These are phyloP conservation scores for Senna tora DNA, from an alignment of 306 rosid genomes.

Conservation along the genomic window DNA sequence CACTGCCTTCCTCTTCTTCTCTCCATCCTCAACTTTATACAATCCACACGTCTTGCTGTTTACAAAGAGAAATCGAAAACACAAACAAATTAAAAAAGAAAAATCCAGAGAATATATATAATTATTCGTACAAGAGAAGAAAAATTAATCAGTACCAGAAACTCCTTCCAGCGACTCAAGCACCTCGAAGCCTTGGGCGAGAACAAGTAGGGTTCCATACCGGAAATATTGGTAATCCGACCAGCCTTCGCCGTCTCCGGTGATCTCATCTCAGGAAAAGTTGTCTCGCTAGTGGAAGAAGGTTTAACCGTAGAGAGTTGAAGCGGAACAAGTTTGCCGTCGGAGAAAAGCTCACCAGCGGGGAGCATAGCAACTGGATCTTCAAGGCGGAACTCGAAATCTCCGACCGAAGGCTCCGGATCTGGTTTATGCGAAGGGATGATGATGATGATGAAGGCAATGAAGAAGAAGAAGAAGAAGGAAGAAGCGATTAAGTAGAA, in stretches of 20 bases:
- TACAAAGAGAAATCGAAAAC: too few relatives aligned
- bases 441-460: too few relatives aligned
- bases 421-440: conserved; percentile 44
- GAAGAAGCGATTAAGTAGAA: too few relatives aligned
- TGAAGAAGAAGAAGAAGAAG: too few relatives aligned
- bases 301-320: conserved; percentile 52
- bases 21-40: too few relatives aligned
- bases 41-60: too few relatives aligned
- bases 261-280: conserved; percentile 30
- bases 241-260: conserved; percentile 41
- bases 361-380: conserved; percentile 87
- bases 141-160: too few relatives aligned
- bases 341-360: conserved; percentile 88
- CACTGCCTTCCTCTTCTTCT: too few relatives aligned
- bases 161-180: conserved; percentile 90
- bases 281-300: conserved; percentile 27
- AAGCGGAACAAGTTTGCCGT: conserved; percentile 87
- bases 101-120: too few relatives aligned
- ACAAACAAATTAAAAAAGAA: too few relatives aligned
- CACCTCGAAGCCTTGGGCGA: conserved; percentile 99
- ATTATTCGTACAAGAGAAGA: too few relatives aligned
- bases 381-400: conserved; percentile 88
- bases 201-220: conserved; percentile 65
- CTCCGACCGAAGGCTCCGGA: conserved; percentile 51
- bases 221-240: conserved; percentile 42